These are phyloP conservation scores for Talaromyces sp. DNA, from an alignment of 2,329 filamentous ascomycete genomes.

Conservation along the genomic window DNA sequence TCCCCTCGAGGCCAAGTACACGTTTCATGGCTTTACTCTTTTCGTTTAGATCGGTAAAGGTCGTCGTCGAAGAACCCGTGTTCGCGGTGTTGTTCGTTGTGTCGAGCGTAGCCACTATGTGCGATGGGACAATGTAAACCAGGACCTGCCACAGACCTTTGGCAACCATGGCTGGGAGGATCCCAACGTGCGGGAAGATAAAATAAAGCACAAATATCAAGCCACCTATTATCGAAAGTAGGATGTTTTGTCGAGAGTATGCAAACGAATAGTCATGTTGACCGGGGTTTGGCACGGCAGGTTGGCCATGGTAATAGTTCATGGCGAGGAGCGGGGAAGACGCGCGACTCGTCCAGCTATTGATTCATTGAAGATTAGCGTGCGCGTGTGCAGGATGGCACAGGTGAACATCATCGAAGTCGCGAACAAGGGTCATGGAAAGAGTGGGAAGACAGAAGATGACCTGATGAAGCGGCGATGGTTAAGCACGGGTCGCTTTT, in stretches of 20 bases:
- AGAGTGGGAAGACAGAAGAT: background rate
- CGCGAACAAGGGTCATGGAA: background rate
- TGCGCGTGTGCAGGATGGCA: background rate
- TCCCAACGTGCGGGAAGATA: constrained; percentile 25
- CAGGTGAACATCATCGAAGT: constrained; percentile 12
- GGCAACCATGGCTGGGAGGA: constrained; percentile 24
- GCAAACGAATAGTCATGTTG: constrained; percentile 27
- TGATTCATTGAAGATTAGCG: background rate
- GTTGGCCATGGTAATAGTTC: constrained; percentile 23
- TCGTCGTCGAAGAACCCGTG: constrained; percentile 37
- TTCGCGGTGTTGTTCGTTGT: constrained; percentile 34
- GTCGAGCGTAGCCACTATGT: constrained; percentile 44
- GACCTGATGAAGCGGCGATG: constrained; percentile 5
- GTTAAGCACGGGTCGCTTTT: constrained; percentile 18
- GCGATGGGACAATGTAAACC: constrained; percentile 35
- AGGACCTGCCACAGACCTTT: constrained; percentile 32
- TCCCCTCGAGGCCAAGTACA: constrained; percentile 56
- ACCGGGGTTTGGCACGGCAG: constrained; percentile 22
- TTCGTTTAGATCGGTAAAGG: constrained; percentile 42
- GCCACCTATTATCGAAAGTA: constrained; percentile 23
- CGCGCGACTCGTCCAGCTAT: background rate
- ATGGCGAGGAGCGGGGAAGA: constrained; percentile 23
- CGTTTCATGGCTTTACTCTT: constrained; percentile 63
- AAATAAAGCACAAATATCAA: constrained; percentile 24
- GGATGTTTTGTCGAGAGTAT: constrained; percentile 21